Evolutionary conservation across 768 basidiomycete species (phyloP).

Genomic region (Leccinellum albellum): DNA sequence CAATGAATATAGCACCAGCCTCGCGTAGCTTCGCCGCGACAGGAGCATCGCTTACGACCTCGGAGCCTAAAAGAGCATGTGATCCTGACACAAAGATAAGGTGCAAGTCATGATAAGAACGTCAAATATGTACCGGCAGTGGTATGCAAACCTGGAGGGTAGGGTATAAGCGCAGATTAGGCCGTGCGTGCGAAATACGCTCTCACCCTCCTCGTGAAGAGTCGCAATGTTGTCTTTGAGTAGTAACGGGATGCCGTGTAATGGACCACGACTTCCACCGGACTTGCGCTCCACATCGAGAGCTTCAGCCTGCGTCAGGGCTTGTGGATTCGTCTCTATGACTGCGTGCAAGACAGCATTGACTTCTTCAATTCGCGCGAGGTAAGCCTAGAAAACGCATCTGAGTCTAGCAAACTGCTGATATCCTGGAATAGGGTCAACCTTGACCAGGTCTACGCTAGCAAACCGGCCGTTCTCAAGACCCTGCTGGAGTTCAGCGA

Average conservation of each 20-base stretch:
- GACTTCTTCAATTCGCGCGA: constrained; percentile 63
- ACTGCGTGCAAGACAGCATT: constrained; percentile 57
- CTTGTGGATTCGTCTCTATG: constrained; percentile 56
- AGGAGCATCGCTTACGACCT: constrained; percentile 33
- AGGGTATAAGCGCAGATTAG: neutral
- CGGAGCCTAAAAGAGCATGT: constrained; percentile 33
- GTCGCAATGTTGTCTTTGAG: constrained; percentile 47
- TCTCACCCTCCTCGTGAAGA: constrained; percentile 28
- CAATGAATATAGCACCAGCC: constrained; percentile 37
- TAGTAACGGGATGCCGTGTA: constrained; percentile 61
- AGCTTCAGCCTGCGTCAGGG: constrained; percentile 47
- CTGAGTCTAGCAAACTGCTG: neutral
- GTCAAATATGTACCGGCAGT: constrained; percentile 30
- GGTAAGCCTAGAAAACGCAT: constrained; percentile 47
- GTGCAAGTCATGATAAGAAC: neutral
- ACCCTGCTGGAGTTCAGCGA: constrained; percentile 53
- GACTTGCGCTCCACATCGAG: constrained; percentile 48
- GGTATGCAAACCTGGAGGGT: constrained; percentile 34
- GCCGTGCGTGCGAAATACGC: neutral
- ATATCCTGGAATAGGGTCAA: constrained; percentile 10
- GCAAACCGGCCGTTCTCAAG: constrained; percentile 49
- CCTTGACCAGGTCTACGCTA: constrained; percentile 63
- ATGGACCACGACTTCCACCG: constrained; percentile 39
- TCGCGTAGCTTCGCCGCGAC: constrained; percentile 27
- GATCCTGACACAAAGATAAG: constrained; percentile 25